Base-by-base conservation (phyloP, 2,329 filamentous ascomycete species). In the Pezicula radicicola region DNA sequence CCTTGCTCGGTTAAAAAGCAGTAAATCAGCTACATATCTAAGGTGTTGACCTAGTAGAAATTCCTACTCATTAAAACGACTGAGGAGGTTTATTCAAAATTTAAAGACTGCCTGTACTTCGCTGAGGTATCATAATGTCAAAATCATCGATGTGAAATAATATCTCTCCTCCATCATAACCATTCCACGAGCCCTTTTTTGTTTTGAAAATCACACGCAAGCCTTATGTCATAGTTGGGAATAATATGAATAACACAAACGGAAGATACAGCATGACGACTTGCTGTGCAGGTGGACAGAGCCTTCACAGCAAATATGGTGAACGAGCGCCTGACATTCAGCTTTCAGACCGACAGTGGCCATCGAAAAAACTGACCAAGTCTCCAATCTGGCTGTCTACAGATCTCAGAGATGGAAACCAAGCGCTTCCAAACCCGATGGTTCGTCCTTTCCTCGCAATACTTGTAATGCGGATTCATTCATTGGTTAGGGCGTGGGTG, bases 361-460 rank as follows among this genome's bases (percentile, higher is more conserved):
- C 63, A 3, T 58, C 57, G 37, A 63, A 60, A 49, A 48, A 49
- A 16, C 88, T 96, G 62, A 81, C 88, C 63, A 91, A 91, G 73
- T 80, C 91, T 49, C 91, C 90, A 33, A 80, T 91, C 63, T 96
- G 91, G 91, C 81, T 96, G 66, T 87, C 88, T 44, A 92, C 89
- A 39, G 88, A 91, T 68, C 73, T 93, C 61, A 79, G 91, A 65
- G 91, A 97, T 75, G 91, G 91, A 55, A 96, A 96, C 77, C 91
- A 96, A 75, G 90, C 85, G 69, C 75, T 95, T 70, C 83, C 88
- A 36, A 89, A 96, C 69, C 91, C 91, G 56, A 96, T 96, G 91
- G 87, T 88, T 75, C 89, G 89, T 62, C 88, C 42, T 19, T 45
- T 45, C 42, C 12, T 30, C 25, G 28, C 19, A 28, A 45, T 45